Evolutionary conservation across 768 basidiomycete genomes (phyloP), one percentile per base, ranked within the genome.

Genomic region (Amanita fuliginea): DNA sequence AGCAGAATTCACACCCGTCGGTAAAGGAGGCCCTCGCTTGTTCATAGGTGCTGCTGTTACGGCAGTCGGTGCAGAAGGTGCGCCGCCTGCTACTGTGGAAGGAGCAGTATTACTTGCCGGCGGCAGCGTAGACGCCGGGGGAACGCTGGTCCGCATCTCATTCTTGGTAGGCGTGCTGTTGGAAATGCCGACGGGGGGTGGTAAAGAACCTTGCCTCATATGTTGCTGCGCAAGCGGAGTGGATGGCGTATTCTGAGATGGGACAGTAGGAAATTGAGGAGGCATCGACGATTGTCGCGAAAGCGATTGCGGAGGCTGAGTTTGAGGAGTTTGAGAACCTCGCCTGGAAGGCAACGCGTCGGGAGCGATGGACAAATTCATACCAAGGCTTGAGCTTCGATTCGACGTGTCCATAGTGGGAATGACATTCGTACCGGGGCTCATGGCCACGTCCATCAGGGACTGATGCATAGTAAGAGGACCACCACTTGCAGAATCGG

Each of bases 1-100:
- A 28, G 69, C 65, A 13, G 74, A 75, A 62, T 80, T 78, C 48
- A 71, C 67, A 44, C 65, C 67, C 6, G 73, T 56, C 11, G 74
- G 65, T 6, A 72, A 65, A 2, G 76, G 67, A n/a, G 73, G 66
- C 19, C 71, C 71, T 33, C 63, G 59, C 13, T 56, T 60, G 14
- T 48, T 49, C 36, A 56, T 47, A 18, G 57, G 9, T 37, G 57
- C 48, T 30, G 55, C 52, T 40, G 49, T 51, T 42, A 42, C 45
- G 40, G 54, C 35, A 22, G 56, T 19, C 41, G 56, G 32, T 14
- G 49, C 53, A 28, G 52, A 8, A 24, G 51, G 13, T 14, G 45
- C 16, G 13, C 51, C 16, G 13, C 51, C 51, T 14, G 46, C 44
- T 21, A 8, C 40, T 22, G 35, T 18, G n/a, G 54, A 6, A 33